Evolutionary conservation across 2,329 filamentous ascomycete species (phyloP).

Genomic region (Colletotrichum musicola): DNA sequence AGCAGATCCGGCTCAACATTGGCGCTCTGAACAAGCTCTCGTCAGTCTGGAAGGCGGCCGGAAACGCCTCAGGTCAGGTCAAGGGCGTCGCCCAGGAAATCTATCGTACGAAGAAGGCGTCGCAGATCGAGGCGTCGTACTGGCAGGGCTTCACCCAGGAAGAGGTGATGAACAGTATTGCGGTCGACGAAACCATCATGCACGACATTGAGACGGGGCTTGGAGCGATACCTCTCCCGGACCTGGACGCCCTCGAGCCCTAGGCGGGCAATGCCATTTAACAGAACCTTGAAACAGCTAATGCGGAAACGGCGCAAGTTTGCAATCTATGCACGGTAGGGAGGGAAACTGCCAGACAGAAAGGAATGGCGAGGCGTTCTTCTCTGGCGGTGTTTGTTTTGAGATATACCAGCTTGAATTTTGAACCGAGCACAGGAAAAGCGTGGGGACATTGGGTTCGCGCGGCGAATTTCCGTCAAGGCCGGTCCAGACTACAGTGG

Average conservation of each 20-base stretch:
- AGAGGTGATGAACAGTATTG: slow-evolving; percentile 67
- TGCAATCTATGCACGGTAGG: too few relatives aligned
- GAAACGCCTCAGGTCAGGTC: slow-evolving; percentile 78
- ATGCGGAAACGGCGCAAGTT: too few relatives aligned
- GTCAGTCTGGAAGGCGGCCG: slow-evolving; percentile 79
- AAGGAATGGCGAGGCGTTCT: too few relatives aligned
- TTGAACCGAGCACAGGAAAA: neutral
- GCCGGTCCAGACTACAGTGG: neutral
- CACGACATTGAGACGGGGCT: slow-evolving; percentile 62
- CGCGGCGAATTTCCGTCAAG: neutral
- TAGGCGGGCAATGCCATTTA: neutral
- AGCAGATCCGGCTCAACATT: slow-evolving; percentile 83
- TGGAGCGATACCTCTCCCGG: slow-evolving; percentile 14
- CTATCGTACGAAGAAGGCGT: slow-evolving; percentile 69
- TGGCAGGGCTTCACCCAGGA: slow-evolving; percentile 68
- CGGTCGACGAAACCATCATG: slow-evolving; percentile 70
- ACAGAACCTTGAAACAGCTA: too few relatives aligned
- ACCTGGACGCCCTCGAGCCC: slow-evolving; percentile 5
- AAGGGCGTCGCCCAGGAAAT: slow-evolving; percentile 84
- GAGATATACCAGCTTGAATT: slow-evolving; percentile 21
- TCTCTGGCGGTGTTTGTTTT: neutral
- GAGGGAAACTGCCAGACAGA: too few relatives aligned
- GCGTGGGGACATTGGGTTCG: neutral
- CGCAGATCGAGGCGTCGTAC: slow-evolving; percentile 64
- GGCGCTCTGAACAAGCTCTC: slow-evolving; percentile 79